Evolutionary conservation across 2,329 filamentous ascomycete species (phyloP), one percentile per base, ranked within the genome.

Genomic region (Pseudogymnoascus sp.): DNA sequence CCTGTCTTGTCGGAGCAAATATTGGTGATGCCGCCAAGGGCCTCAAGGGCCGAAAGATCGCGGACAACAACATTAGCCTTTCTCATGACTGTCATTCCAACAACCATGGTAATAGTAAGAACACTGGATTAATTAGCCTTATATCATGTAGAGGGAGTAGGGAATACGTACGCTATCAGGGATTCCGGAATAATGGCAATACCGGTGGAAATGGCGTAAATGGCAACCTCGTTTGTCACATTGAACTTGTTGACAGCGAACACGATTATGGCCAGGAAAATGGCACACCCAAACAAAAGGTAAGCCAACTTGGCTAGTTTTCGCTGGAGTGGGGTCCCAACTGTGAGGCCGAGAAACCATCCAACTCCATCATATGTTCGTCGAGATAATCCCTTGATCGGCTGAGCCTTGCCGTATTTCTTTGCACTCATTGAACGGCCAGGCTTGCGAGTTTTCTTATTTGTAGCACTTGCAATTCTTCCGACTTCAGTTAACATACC

Each of bases 1-100:
- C 89, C 89, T 0, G 89, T 92, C 78, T 92, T 92, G 73, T 92
- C 89, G 0, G 88, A 90, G 73, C 89, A 91, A 45, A 92, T 87
- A 10, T 90, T 84, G 0, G 87, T 89, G 0, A 92, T 88, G 0
- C 86, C 82, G 0, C 89, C 89, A 0, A 92, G 80, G 0, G 89
- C 90, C 75, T 92, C 89, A 0, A 86, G 73, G 0, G 78, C 77
- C 31, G 77, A 75, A 48, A 81, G 69, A 66, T 80, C 79, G 65
- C 79, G 75, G 60, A 80, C 75, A 65, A 81, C 78, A 34, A 81
- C 79, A 64, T 81, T 74, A 4, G 77, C 72, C 67, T 79, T 76
- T 45, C 78, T 74, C 78, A 80, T 80, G 14, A 75, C 74, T 63
- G 77, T 79, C 67, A 78, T 78, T 10, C 78, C 79, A 43, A 78